These are phyloP conservation scores for Pulveroboletus ravenelii DNA, from an alignment of 768 basidiomycete species.

Conservation along the genomic window DNA sequence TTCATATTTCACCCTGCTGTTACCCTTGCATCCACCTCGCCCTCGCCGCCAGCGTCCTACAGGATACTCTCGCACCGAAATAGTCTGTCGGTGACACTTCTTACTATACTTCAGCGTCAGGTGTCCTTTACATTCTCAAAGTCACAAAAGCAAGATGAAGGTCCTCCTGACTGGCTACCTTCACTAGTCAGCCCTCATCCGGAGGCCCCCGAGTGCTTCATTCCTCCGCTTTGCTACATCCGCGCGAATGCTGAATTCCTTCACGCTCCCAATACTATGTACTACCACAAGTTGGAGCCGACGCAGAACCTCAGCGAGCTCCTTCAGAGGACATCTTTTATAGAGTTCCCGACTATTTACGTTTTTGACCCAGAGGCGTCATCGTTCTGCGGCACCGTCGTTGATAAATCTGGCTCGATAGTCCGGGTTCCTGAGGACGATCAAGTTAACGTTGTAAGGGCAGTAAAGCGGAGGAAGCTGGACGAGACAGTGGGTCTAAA, in stretches of 20 bases:
- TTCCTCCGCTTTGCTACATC: conserved; percentile 59
- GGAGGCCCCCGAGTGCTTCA: conserved; percentile 54
- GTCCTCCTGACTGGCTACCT: conserved; percentile 51
- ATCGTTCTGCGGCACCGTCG: conserved; percentile 54
- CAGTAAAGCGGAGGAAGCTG: conserved; percentile 54
- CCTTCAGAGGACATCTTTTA: conserved; percentile 60
- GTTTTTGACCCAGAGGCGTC: conserved; percentile 55
- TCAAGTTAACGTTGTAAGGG: conserved; percentile 30
- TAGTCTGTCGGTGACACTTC: conserved; percentile 42
- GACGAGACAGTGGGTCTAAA: conserved; percentile 47
- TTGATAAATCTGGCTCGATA: conserved; percentile 48
- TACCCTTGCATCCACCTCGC: conserved; percentile 37
- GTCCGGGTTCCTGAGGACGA: conserved; percentile 8
- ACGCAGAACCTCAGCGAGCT: conserved; percentile 40
- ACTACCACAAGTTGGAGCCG: conserved; percentile 57
- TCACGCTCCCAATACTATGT: conserved; percentile 25
- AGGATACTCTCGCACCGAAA: conserved; percentile 65
- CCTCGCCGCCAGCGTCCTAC: conserved; percentile 37
- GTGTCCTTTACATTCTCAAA: conserved; percentile 26
- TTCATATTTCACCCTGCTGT: conserved; percentile 61
- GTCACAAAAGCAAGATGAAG: conserved; percentile 44
- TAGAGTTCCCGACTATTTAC: conserved; percentile 83
- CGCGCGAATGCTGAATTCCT: conserved; percentile 35
- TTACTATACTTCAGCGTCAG: conserved; percentile 45
- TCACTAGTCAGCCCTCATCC: conserved; percentile 48